These are phyloP conservation scores for Fusarium temperatum DNA, from an alignment of 2,329 filamentous ascomycete species.

Conservation along the genomic window DNA sequence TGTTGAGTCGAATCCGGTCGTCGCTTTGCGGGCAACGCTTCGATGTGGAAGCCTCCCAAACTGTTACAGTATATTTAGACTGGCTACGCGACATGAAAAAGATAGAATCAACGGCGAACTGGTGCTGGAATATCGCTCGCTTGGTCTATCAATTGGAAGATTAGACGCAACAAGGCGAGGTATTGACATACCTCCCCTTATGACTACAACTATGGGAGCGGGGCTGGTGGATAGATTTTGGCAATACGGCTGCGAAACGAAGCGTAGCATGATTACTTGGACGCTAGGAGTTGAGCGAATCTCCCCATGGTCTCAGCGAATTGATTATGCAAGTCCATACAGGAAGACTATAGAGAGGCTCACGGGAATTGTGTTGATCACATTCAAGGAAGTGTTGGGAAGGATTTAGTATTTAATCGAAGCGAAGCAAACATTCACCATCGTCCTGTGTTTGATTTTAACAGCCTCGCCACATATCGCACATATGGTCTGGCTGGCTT, in stretches of 20 bases:
- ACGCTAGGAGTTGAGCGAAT: neutral
- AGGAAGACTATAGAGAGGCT: slow-evolving; percentile 31
- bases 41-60: slow-evolving; percentile 60
- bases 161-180: neutral
- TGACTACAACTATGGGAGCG: neutral
- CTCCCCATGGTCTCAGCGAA: neutral
- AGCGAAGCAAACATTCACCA: neutral
- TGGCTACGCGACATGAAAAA: slow-evolving; percentile 67
- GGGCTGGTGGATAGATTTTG: neutral
- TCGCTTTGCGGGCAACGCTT: slow-evolving; percentile 59
- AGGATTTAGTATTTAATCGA: slow-evolving; percentile 29
- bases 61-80: slow-evolving; percentile 62
- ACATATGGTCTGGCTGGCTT: neutral
- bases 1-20: slow-evolving; percentile 59
- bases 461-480: neutral
- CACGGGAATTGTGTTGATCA: slow-evolving; percentile 28
- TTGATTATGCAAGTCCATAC: neutral
- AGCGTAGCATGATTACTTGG: slow-evolving; percentile 10
- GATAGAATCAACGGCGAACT: slow-evolving; percentile 62
- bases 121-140: slow-evolving; percentile 63
- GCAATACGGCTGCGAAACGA: neutral
- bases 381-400: slow-evolving; percentile 7
- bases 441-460: slow-evolving; percentile 26
- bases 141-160: slow-evolving; percentile 54
- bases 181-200: neutral